Conservation (phyloP, 2,329 filamentous ascomycete species). For the Exserohilum rostratum region DNA sequence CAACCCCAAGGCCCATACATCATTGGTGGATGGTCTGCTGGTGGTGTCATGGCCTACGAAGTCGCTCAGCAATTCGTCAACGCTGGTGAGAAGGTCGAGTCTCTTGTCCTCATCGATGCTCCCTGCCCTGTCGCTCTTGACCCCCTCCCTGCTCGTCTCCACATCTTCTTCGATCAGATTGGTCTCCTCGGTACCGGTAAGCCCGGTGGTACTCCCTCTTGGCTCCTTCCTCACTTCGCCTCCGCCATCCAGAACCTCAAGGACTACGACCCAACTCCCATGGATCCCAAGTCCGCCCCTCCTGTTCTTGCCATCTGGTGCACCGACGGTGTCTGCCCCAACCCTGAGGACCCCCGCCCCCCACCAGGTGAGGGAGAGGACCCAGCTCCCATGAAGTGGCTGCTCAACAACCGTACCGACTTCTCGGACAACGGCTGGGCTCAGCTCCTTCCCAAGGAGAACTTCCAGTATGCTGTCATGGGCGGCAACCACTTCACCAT, state of each 20-base stretch:
- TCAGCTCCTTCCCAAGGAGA: constrained; percentile 65
- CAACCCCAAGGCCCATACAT: constrained; percentile 68
- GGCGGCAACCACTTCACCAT: constrained; percentile 77
- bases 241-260: constrained; percentile 71
- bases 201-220: constrained; percentile 67
- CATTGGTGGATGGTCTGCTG: constrained; percentile 62
- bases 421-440: constrained; percentile 75
- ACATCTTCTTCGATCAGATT: constrained; percentile 74
- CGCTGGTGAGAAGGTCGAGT: constrained; percentile 56
- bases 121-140: constrained; percentile 60
- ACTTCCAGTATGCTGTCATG: constrained; percentile 70
- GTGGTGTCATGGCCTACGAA: constrained; percentile 62
- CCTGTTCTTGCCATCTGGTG: constrained; percentile 73
- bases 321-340: constrained; percentile 73
- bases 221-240: constrained; percentile 76
- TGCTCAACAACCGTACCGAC: constrained; percentile 74
- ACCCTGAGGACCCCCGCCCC: constrained; percentile 69
- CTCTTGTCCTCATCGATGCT: constrained; percentile 60
- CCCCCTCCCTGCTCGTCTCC: constrained; percentile 61
- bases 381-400: constrained; percentile 64
- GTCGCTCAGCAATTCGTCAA: constrained; percentile 57
- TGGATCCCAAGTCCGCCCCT: constrained; percentile 64
- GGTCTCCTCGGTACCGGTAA: constrained; percentile 71
- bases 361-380: constrained; percentile 64
- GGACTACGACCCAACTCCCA: constrained; percentile 70